Evolutionary conservation across 495 filamentous ascomycete genomes (phyloP).

Genomic region (Bryoglossum gracile): DNA sequence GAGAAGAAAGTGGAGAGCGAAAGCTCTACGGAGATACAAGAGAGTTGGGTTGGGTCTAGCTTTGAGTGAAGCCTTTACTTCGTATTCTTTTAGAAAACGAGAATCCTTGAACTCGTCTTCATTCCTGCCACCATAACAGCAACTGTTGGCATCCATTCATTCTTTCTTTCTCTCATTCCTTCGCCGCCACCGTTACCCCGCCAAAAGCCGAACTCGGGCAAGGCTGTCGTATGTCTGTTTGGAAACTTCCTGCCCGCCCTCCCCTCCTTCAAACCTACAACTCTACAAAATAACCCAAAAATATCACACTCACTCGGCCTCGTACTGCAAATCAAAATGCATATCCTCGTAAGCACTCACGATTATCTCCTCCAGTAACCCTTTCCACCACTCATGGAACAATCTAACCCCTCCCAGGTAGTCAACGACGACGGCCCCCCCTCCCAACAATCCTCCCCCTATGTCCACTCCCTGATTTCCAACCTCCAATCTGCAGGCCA

Average conservation of each 20-base stretch:
- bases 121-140: no score
- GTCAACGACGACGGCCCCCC: conserved; percentile 96
- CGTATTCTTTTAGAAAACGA: no score
- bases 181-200: background rate
- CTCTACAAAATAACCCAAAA: background rate
- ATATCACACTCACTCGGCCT: no score
- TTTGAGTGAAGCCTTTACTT: no score
- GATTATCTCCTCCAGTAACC: no score
- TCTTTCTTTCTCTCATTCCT: no score
- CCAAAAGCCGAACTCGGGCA: background rate
- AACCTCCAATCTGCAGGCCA: conserved; percentile 73
- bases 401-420: conserved; percentile 69
- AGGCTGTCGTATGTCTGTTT: background rate
- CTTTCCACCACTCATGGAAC: conserved; percentile 33
- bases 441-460: conserved; percentile 82
- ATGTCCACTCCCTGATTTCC: conserved; percentile 78
- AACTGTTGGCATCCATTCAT: no score
- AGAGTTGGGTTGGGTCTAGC: no score
- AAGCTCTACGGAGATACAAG: no score
- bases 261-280: background rate
- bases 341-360: conserved; percentile 29
- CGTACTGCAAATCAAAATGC: conserved; percentile 19
- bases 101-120: no score
- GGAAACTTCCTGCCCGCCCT: background rate
- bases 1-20: no score